These are phyloP conservation scores for Colletotrichum echinochloae DNA, from an alignment of 2,329 filamentous ascomycete species.

Conservation along the genomic window DNA sequence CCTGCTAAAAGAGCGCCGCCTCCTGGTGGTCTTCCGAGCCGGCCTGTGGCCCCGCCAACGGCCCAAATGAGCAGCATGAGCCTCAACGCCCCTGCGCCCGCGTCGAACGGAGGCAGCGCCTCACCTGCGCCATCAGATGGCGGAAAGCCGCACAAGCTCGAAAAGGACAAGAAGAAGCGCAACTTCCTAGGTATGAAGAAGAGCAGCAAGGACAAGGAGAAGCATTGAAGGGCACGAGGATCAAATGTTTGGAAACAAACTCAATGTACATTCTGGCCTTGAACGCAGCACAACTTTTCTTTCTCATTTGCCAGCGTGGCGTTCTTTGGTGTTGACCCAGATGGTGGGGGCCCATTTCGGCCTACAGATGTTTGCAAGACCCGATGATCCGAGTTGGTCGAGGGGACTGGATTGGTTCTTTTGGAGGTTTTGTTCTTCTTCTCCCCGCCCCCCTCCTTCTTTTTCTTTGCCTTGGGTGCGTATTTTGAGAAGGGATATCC, in stretches of 20 bases:
- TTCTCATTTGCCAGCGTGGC: conserved; percentile 20
- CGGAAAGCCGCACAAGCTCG: conserved; percentile 62
- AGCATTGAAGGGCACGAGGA: not conserved
- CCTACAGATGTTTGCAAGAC: not conserved
- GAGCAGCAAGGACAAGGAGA: conserved; percentile 44
- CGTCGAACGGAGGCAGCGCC: conserved; percentile 30
- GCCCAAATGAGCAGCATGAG: conserved; percentile 68
- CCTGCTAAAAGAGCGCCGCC: conserved; percentile 44
- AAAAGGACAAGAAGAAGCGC: conserved; percentile 74
- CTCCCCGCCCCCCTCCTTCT: not conserved
- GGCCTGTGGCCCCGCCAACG: conserved; percentile 60
- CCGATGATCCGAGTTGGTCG: not conserved
- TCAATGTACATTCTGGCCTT: not conserved
- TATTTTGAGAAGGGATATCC: not conserved
- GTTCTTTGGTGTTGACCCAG: conserved; percentile 27
- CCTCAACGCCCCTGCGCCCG: conserved; percentile 52
- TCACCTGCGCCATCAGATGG: conserved; percentile 46
- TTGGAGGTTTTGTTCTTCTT: not conserved
- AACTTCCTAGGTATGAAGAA: conserved; percentile 72
- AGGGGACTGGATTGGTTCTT: not conserved
- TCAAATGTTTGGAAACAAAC: not conserved
- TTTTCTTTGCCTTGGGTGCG: not conserved
- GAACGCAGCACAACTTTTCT: not conserved
- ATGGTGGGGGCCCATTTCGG: not conserved
- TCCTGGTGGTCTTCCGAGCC: conserved; percentile 51